Conservation (phyloP, 2,329 filamentous ascomycete species). For the Diaporthe sp. region DNA sequence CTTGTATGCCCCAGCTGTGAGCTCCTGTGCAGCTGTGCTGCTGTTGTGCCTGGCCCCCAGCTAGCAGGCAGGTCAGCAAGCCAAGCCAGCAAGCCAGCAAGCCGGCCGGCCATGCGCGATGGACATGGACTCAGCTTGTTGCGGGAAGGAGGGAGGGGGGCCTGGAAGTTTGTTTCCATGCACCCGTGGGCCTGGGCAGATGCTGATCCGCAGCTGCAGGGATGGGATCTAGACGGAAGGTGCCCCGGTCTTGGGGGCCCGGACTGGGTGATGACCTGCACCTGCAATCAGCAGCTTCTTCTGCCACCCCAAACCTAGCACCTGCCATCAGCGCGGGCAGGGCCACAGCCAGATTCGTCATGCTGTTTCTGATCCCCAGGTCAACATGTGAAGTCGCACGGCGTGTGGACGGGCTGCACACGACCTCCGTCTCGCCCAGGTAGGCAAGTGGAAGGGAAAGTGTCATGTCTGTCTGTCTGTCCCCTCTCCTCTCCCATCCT, state of each 20-base stretch:
- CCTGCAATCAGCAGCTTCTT: slow-evolving; percentile 7
- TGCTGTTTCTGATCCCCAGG: slow-evolving; percentile 12
- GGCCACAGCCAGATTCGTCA: slow-evolving; percentile 11
- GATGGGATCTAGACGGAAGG: slow-evolving; percentile 13
- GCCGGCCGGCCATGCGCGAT: slow-evolving; percentile 12
- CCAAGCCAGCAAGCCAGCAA: not conserved
- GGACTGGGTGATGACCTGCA: slow-evolving; percentile 6
- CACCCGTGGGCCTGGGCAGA: slow-evolving; percentile 30
- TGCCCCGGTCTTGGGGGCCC: slow-evolving; percentile 16
- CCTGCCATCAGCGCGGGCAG: not conserved
- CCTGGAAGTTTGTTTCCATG: slow-evolving; percentile 26
- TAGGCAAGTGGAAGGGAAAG: not conserved
- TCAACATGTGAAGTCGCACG: slow-evolving; percentile 11
- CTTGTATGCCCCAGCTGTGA: slow-evolving; percentile 2
- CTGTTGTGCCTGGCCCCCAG: not conserved
- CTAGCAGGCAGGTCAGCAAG: not conserved
- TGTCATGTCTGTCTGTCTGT: not conserved
- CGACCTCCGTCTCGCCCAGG: slow-evolving; percentile 8
- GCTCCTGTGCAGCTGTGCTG: no score
- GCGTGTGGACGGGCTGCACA: not conserved
- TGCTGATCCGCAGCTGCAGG: slow-evolving; percentile 32
- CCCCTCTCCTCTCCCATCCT: no score
- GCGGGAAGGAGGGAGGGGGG: slow-evolving; percentile 5
- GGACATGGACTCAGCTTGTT: not conserved
- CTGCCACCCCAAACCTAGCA: not conserved